Evolutionary conservation across 2,329 filamentous ascomycete species (phyloP), one percentile per base, ranked within the genome.

Genomic region (Trichoderma sp.): DNA sequence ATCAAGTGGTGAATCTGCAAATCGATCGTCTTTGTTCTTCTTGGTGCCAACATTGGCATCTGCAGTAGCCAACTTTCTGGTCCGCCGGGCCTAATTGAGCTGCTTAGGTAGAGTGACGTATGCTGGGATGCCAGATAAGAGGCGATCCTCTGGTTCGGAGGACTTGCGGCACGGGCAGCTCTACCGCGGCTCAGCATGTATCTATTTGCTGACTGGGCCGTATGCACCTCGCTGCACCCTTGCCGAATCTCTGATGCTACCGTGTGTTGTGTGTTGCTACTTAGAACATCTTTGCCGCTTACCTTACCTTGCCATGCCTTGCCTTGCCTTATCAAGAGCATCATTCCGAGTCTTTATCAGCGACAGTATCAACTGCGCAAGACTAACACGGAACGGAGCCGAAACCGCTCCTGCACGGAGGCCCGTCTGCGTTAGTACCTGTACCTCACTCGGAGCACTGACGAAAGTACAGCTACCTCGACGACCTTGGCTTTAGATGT

Each of bases 341-440:
- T 12, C 12, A 39, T 39, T 19, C 26, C 56, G 17, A 43, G 48
- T 59, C 56, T 48, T 26, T 43, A n/a, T 52, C 34, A 24, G n/a
- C 21, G 34, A 39, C 34, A 21, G 28, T 19, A 44, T 44, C 7
- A n/a, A 24, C 43, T 19, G 43, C 44, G 43, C 21, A 47, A 28
- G 55, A 47, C 43, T 48, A 34, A 59, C 39, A 59, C 56, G 56
- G 56, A 59, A 45, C 56, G 43, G 47, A 30, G 41, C 56, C 56
- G 56, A 45, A 59, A 43, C 56, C 43, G 55, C 43, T 30, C 28
- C 26, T 58, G 34, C 10, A 10, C 12, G 5, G 12, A 39, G 12
- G 34, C 34, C 34, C 12, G 34, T 39, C 34, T 39, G 34, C 34
- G 12, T 39, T 39, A 39, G 34, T 24, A 24, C 2, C 2, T 24